Conservation (phyloP, 371 early-diverging fungal genomes). For the Cokeromyces recurvatus region DNA sequence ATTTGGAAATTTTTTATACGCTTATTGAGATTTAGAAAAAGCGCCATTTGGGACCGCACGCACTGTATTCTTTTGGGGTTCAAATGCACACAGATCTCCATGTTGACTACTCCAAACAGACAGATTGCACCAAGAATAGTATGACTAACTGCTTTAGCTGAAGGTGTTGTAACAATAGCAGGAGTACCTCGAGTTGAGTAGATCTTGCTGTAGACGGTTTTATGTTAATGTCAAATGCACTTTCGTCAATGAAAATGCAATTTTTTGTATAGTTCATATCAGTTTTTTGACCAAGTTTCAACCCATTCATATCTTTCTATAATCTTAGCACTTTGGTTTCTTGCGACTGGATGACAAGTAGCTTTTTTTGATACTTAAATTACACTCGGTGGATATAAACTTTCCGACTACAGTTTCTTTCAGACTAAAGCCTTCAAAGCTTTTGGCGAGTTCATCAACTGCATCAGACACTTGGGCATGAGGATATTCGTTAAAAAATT, state of each 20-base stretch:
- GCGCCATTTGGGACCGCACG: too few species aligned
- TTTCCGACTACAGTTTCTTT: conserved; percentile 3
- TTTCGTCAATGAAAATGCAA: neutral
- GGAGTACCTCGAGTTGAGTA: neutral
- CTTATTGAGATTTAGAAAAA: too few species aligned
- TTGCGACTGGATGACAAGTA: conserved; percentile 48
- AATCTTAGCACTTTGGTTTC: neutral
- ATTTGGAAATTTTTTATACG: neutral
- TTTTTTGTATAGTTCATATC: conserved; percentile 1
- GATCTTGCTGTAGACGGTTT: neutral
- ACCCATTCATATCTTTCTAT: neutral
- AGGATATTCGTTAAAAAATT: conserved; percentile 2
- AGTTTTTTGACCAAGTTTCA: conserved; percentile 1
- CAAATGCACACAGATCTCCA: neutral
- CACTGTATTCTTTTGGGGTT: too few species aligned
- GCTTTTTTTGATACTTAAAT: neutral
- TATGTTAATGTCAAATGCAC: conserved; percentile 1
- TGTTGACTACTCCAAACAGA: conserved; percentile 1
- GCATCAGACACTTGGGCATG: conserved; percentile 2
- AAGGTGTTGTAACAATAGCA: neutral
- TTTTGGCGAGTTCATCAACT: conserved; percentile 3
- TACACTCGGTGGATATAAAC: neutral
- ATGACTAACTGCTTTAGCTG: neutral
- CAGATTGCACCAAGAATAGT: neutral
- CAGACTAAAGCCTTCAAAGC: conserved; percentile 1